Conservation (phyloP, 1,284 basidiomycete genomes). For the Pascua guehoae region DNA sequence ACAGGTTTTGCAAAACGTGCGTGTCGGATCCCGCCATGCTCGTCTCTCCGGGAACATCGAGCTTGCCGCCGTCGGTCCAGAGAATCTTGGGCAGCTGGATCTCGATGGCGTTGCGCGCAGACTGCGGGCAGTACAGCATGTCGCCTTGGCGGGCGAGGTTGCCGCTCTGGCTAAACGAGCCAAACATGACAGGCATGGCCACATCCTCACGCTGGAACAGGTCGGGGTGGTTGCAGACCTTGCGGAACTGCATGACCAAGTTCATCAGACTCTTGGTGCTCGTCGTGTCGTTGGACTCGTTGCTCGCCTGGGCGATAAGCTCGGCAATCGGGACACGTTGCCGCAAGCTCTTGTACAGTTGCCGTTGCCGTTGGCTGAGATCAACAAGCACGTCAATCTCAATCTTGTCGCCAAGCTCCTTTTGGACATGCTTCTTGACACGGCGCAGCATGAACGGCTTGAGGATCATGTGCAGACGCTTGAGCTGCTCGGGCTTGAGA, state of each 20-base stretch:
- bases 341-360: slow-evolving; percentile 85
- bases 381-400: slow-evolving; percentile 96
- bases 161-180: slow-evolving; percentile 74
- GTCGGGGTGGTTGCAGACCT: slow-evolving; percentile 99
- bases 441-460: slow-evolving; percentile 99
- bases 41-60: slow-evolving; percentile 63
- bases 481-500: slow-evolving; percentile 91
- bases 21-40: slow-evolving; percentile 59
- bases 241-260: slow-evolving; percentile 99
- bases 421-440: slow-evolving; percentile 98
- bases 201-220: slow-evolving; percentile 98
- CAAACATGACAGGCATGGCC: slow-evolving; percentile 84
- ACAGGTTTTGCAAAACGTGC: slow-evolving; percentile 64
- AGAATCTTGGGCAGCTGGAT: slow-evolving; percentile 71
- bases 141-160: slow-evolving; percentile 82
- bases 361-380: slow-evolving; percentile 85
- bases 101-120: slow-evolving; percentile 81
- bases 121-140: slow-evolving; percentile 67
- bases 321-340: slow-evolving; percentile 94
- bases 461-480: slow-evolving; percentile 96
- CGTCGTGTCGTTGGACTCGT: slow-evolving; percentile 72
- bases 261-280: slow-evolving; percentile 79
- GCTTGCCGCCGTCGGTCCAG: slow-evolving; percentile 72
- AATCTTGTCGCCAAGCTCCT: slow-evolving; percentile 99
- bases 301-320: slow-evolving; percentile 86